A percentile compares a stretch with the other conserved stretches of the same genome.
phyloP scores from a whole-genome alignment of 2,329 filamentous ascomycete species.

The Trichophaea hybrida region DNA sequence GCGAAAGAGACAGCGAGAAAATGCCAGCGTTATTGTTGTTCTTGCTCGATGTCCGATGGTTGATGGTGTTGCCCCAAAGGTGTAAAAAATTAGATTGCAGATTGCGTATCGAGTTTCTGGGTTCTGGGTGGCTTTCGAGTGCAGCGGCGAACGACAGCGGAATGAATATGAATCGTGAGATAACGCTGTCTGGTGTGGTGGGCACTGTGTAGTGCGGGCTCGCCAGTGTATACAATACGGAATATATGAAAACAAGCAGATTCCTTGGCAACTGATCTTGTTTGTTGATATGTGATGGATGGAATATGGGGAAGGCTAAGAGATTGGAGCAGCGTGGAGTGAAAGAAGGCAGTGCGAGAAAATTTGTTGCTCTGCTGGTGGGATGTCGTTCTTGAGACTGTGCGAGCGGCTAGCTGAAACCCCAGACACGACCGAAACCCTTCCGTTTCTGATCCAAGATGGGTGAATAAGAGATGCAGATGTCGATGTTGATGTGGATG shows the following conservation, averaged over 20 bases:
- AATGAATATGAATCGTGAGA: background rate
- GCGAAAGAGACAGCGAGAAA: background rate
- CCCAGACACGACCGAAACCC: background rate
- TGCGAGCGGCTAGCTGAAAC: constrained; percentile 3
- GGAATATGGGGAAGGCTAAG: background rate
- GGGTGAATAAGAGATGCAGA: background rate
- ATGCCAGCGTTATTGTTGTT: background rate
- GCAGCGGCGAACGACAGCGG: background rate
- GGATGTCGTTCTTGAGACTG: background rate
- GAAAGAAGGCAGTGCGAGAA: background rate
- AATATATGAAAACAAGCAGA: background rate
- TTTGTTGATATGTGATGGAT: background rate
- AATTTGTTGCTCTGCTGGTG: background rate
- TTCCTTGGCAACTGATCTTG: background rate
- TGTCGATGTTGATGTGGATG: background rate
- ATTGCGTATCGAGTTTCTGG: constrained; percentile 2
- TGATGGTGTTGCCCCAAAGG: background rate
- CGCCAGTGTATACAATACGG: background rate
- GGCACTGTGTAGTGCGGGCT: background rate
- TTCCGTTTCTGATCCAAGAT: constrained; percentile 3
- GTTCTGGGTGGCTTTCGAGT: background rate
- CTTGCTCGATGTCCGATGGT: background rate
- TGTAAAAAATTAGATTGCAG: background rate
- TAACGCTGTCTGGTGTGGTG: background rate
- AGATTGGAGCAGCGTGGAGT: background rate